Conservation (phyloP, 208 protist genomes). For the Leishmania martiniquensis region DNA sequence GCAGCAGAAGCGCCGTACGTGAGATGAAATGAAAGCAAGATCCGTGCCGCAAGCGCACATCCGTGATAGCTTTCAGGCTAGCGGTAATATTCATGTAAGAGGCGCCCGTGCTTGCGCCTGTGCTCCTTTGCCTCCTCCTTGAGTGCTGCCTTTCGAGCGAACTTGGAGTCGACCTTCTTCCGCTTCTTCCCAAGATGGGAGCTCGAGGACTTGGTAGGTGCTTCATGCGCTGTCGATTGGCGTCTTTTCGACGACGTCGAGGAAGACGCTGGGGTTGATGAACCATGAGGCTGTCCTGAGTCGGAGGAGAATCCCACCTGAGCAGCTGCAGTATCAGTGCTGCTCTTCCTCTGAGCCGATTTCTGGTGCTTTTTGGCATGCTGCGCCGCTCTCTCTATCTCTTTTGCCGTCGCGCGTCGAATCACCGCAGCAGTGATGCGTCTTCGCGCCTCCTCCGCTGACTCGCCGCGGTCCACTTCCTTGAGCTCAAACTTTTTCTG, state of each 20-base stretch:
- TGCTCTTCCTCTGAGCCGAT: constrained; percentile 9
- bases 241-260: background rate
- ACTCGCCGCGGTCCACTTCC: constrained; percentile 33
- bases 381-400: constrained; percentile 41
- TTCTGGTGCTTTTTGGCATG: constrained; percentile 29
- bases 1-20: background rate
- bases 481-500: constrained; percentile 9
- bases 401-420: constrained; percentile 64
- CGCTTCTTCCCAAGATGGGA: constrained; percentile 23
- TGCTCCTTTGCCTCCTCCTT: constrained; percentile 37
- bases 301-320: background rate
- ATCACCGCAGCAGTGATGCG: constrained; percentile 68
- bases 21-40: background rate
- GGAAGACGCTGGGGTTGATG: background rate
- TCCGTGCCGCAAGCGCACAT: background rate
- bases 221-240: background rate
- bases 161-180: constrained; percentile 40
- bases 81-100: constrained; percentile 21
- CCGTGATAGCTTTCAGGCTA: background rate
- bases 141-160: constrained; percentile 36
- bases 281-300: background rate
- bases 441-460: constrained; percentile 50
- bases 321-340: background rate
- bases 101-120: constrained; percentile 33
- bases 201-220: background rate